Base-by-base conservation (phyloP, 169 alveolate species). In the Cryptosporidium canis region DNA sequence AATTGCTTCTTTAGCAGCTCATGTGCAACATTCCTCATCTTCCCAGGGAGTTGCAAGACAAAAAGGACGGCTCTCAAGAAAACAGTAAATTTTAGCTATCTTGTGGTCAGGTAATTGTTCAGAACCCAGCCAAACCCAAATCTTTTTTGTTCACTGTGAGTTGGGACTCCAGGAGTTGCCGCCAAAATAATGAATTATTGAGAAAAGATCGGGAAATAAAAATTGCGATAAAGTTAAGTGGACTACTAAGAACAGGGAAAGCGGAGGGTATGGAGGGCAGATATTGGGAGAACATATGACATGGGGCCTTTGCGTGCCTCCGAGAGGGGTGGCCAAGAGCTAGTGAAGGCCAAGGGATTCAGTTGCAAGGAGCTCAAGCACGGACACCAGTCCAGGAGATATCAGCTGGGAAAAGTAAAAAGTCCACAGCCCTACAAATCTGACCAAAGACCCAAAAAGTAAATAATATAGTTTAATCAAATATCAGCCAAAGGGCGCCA, bases 1-100 rank as follows among this genome's bases (percentile, higher is more conserved):
- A 93, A 91, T 70, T 93, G 96, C 77, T 92, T 93, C 83, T 93
- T 93, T 48, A 93, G 83, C 6, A 93, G 92, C 61, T 93, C 96
- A 29, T 92, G 85, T 39, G 96, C 96, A 51, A 93, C 92, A 83
- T 90, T 87, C 70, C 93, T 61, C 96, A 92, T 92, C 53, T 44
- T 83, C 51, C 65, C 83, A 31, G 51, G 8, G 24, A 61, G 45
- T 39, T 37, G 65, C 72, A 43, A 53, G 58, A 37, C 63, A 8
- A 83, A 83, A 43, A 35, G 45, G 27, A 84, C 55, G 53, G 39
- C 47, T 9, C 66, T 37, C 47, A 63, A n/a, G 35, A 1, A 51
- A 51, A 51, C 63, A 3, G 63, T 12, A 51, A 7, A 0, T 1
- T 14, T 21, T 21, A 51, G 35, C 33, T 27, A 51, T 51, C 63